Conservation (phyloP, 345 rosid species). For the Euphorbia peplus region DNA sequence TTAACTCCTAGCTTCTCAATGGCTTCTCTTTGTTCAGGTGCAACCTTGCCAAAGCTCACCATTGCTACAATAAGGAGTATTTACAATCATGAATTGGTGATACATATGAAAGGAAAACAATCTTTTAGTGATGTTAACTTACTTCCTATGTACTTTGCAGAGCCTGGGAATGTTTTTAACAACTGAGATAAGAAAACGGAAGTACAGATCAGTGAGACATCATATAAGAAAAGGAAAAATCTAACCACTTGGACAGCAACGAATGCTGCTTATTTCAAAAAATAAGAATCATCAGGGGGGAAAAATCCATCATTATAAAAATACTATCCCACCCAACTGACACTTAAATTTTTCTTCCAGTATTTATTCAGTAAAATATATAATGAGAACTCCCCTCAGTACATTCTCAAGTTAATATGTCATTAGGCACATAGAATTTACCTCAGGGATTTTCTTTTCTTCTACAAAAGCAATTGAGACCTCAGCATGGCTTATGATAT, state of each 20-base stretch:
- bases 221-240: background rate
- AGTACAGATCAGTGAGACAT: conserved; percentile 15
- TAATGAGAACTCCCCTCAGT: background rate
- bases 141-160: conserved; percentile 67
- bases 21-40: conserved; percentile 58
- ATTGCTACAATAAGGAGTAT: conserved; percentile 53
- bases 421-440: conserved; percentile 20
- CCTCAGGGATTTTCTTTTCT: conserved; percentile 88
- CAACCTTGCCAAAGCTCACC: conserved; percentile 88
- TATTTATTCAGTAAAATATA: background rate
- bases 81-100: conserved; percentile 13
- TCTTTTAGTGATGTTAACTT: conserved; percentile 30
- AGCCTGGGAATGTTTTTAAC: conserved; percentile 72
- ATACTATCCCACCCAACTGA: background rate
- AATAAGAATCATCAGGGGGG: background rate
- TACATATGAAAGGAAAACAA: conserved; percentile 4
- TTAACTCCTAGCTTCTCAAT: conserved; percentile 55
- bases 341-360: background rate
- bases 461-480: conserved; percentile 84
- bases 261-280: background rate
- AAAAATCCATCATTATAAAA: background rate
- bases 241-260: background rate
- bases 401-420: background rate
- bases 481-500: conserved; percentile 82
- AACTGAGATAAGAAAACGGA: conserved; percentile 45